Conservation (phyloP, 1,284 basidiomycete genomes). For the Cryptococcus sp. region DNA sequence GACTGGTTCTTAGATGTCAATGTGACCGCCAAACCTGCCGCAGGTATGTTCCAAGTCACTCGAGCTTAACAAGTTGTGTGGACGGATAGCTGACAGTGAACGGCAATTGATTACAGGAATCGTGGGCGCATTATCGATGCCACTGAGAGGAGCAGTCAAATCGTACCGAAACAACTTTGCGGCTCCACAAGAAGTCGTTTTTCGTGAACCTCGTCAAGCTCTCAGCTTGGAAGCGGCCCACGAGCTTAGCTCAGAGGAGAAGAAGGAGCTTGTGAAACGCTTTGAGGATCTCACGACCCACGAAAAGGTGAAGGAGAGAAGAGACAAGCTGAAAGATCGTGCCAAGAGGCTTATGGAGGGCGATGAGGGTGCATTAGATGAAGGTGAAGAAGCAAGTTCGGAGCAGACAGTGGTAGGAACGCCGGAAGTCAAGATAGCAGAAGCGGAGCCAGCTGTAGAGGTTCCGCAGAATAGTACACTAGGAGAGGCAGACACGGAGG, state of each 20-base stretch:
- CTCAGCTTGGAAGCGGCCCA: slow-evolving; percentile 13
- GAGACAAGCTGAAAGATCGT: slow-evolving; percentile 46
- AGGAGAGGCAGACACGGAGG: neutral
- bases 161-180: slow-evolving; percentile 43
- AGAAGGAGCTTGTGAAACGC: slow-evolving; percentile 47
- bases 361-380: slow-evolving; percentile 18
- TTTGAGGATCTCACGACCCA: slow-evolving; percentile 52
- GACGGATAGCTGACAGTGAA: neutral
- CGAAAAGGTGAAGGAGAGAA: slow-evolving; percentile 47
- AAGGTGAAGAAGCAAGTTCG: slow-evolving; percentile 8
- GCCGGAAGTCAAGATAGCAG: neutral
- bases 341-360: slow-evolving; percentile 48
- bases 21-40: slow-evolving; percentile 56
- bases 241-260: slow-evolving; percentile 33
- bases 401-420: neutral
- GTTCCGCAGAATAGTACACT: neutral
- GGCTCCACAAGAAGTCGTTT: slow-evolving; percentile 25
- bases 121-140: slow-evolving; percentile 55
- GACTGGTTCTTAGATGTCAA: slow-evolving; percentile 48
- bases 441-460: neutral
- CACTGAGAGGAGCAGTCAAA: slow-evolving; percentile 56
- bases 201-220: slow-evolving; percentile 28
- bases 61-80: neutral
- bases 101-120: slow-evolving; percentile 43
- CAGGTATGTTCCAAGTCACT: slow-evolving; percentile 24